Percentiles rank a stretch among this genome's conserved stretches.
Evolutionary conservation across 176 grass and related monocot species (phyloP).

Genomic region (Puccinellia tenuiflora): DNA sequence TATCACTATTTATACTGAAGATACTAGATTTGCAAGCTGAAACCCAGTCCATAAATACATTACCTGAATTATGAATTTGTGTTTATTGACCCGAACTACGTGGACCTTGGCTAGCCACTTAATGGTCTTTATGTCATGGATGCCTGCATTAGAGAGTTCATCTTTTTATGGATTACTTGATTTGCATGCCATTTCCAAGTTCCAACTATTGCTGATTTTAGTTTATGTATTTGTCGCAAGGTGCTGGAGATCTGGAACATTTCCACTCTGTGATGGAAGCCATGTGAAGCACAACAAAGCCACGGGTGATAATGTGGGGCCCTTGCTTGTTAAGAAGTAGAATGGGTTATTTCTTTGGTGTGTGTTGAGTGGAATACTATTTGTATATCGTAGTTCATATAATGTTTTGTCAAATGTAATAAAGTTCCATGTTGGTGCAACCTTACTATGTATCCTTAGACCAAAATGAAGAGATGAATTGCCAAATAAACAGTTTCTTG

Average conservation of each 20-base stretch:
- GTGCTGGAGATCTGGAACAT: slow-evolving; percentile 94
- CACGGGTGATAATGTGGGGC: slow-evolving; percentile 87
- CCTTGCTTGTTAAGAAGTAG: slow-evolving; percentile 89
- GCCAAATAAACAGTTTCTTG: neutral
- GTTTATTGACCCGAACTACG: neutral
- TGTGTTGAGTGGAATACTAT: neutral
- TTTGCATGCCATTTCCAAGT: neutral
- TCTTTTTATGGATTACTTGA: neutral
- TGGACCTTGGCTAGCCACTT: neutral
- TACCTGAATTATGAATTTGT: neutral
- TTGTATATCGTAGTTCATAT: neutral
- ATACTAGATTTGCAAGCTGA: neutral
- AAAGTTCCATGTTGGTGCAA: neutral
- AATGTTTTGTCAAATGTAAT: neutral
- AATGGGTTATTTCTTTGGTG: neutral
- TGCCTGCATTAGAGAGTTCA: neutral
- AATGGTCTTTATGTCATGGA: neutral
- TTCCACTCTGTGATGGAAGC: slow-evolving; percentile 84
- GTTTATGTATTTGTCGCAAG: slow-evolving; percentile 30
- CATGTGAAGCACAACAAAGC: slow-evolving; percentile 98
- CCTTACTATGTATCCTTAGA: neutral
- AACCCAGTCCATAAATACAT: neutral
- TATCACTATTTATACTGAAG: neutral
- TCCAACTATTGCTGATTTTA: neutral
- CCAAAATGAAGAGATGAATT: neutral